Evolutionary conservation across 2,329 filamentous ascomycete genomes (phyloP).

Genomic region (Fragosphaeria purpurea): DNA sequence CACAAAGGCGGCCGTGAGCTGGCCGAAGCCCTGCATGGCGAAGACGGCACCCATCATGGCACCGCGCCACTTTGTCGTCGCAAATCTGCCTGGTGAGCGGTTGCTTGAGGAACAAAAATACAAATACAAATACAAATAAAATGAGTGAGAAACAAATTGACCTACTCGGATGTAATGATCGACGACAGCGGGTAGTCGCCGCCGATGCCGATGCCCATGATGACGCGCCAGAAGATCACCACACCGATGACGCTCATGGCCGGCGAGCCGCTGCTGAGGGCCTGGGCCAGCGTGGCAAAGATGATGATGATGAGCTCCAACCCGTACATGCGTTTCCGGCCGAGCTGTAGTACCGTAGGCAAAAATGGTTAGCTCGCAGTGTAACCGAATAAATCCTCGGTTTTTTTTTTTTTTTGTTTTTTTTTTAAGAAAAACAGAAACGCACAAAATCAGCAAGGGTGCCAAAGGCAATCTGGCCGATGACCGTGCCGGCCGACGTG

Average conservation of each 20-base stretch:
- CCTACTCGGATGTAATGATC: constrained; percentile 67
- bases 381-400: too few species aligned
- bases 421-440: neutral
- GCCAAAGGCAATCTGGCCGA: constrained; percentile 75
- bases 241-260: constrained; percentile 54
- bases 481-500: constrained; percentile 71
- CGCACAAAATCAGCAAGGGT: constrained; percentile 53
- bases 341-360: constrained; percentile 7
- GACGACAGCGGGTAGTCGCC: constrained; percentile 75
- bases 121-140: neutral
- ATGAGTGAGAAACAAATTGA: neutral
- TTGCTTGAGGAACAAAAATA: neutral
- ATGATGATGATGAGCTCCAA: constrained; percentile 73
- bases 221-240: constrained; percentile 71
- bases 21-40: constrained; percentile 78
- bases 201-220: constrained; percentile 64
- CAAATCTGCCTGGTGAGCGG: constrained; percentile 36
- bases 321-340: constrained; percentile 54
- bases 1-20: constrained; percentile 65
- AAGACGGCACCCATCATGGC: constrained; percentile 84
- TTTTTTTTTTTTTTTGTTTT: too few species aligned
- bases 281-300: constrained; percentile 63
- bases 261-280: constrained; percentile 53
- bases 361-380: neutral
- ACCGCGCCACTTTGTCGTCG: constrained; percentile 74